phyloP scores from a whole-genome alignment of 2,329 filamentous ascomycete genomes.

The Aspergillus novoparasiticus region DNA sequence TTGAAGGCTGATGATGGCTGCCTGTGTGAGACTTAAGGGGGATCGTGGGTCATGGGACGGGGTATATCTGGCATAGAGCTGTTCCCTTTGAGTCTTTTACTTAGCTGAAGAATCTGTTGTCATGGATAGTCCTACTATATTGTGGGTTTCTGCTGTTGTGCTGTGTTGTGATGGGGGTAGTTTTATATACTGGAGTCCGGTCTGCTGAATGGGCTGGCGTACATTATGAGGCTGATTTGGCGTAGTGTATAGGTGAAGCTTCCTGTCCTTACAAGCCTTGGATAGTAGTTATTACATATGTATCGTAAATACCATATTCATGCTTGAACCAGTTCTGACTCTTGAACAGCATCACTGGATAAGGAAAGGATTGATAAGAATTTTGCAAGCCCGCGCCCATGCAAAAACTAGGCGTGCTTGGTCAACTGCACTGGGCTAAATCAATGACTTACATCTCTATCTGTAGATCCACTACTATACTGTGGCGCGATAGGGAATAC shows the following conservation, averaged over 20 bases:
- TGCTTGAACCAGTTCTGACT: background rate
- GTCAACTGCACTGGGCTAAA: background rate
- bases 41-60: background rate
- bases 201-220: background rate
- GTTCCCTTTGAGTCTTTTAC: background rate
- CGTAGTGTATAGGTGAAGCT: background rate
- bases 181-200: background rate
- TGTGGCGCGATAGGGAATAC: background rate
- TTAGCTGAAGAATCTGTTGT: background rate
- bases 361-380: too few species aligned
- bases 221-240: background rate
- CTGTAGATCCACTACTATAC: rapidly evolving
- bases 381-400: too few species aligned
- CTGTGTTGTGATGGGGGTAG: background rate
- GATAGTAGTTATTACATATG: background rate
- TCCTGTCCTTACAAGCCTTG: background rate
- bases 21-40: background rate
- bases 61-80: background rate
- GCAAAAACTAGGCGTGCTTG: background rate
- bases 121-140: too few species aligned
- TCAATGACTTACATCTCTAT: background rate
- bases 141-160: background rate
- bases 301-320: background rate
- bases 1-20: background rate
- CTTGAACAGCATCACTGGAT: rapidly evolving